Conservation (phyloP, 2,329 filamentous ascomycete species). For the Eutypella sp. region DNA sequence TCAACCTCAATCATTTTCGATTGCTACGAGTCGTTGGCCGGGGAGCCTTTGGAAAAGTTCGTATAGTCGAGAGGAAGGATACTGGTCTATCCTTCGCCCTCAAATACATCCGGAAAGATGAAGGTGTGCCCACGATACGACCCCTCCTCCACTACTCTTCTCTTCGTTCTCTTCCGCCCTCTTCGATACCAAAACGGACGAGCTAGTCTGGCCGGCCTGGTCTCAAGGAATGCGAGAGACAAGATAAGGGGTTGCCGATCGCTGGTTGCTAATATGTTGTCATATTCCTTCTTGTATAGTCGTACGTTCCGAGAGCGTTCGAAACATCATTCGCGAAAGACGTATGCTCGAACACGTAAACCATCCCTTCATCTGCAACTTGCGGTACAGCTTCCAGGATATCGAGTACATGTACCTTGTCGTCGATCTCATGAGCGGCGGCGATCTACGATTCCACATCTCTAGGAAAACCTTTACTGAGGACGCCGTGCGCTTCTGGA, state of each 20-base stretch:
- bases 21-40: constrained; percentile 93
- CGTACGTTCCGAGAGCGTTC: constrained; percentile 93
- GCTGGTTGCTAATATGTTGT: constrained; percentile 10
- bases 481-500: constrained; percentile 95
- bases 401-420: constrained; percentile 99
- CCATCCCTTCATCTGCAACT: constrained; percentile 95
- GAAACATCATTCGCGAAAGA: constrained; percentile 95
- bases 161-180: background rate
- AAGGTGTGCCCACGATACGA: constrained; percentile 59
- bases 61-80: constrained; percentile 97
- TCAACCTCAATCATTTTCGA: constrained; percentile 96
- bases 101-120: constrained; percentile 98
- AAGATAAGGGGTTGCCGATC: background rate
- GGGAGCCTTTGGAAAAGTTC: constrained; percentile 96
- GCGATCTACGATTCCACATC: constrained; percentile 95
- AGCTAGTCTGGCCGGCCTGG: too few species aligned
- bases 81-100: constrained; percentile 89
- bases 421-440: constrained; percentile 96
- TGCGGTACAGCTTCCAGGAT: constrained; percentile 98
- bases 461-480: constrained; percentile 97
- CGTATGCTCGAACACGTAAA: constrained; percentile 98
- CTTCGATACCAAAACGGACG: background rate
- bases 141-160: constrained; percentile 1
- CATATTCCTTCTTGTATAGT: constrained; percentile 52
- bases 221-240: too few species aligned